Evolutionary conservation across 2,329 filamentous ascomycete genomes (phyloP).

Genomic region (Escovopsis sp.): DNA sequence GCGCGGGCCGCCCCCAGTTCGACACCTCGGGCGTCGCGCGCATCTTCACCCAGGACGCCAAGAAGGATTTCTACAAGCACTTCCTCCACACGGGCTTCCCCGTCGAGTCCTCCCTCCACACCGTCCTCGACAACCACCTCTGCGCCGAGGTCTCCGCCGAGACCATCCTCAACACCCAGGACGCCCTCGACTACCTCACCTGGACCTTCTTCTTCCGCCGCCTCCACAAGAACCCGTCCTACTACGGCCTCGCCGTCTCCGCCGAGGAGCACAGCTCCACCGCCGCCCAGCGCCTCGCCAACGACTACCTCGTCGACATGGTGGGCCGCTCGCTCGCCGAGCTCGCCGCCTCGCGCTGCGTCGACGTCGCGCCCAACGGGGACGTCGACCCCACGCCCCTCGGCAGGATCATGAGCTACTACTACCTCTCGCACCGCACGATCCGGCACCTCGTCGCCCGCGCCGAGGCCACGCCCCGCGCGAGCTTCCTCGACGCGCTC

Average conservation of each 20-base stretch:
- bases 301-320: slow-evolving; percentile 87
- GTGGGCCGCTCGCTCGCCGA: slow-evolving; percentile 76
- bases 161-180: slow-evolving; percentile 87
- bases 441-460: slow-evolving; percentile 70
- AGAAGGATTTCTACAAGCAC: slow-evolving; percentile 99
- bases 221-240: slow-evolving; percentile 94
- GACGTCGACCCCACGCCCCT: slow-evolving; percentile 81
- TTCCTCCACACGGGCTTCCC: slow-evolving; percentile 97
- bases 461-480: slow-evolving; percentile 59
- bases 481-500: slow-evolving; percentile 67
- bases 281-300: slow-evolving; percentile 70
- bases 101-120: slow-evolving; percentile 90
- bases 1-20: slow-evolving; percentile 90
- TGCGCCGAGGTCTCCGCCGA: slow-evolving; percentile 87
- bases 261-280: slow-evolving; percentile 84
- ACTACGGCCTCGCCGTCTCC: slow-evolving; percentile 89
- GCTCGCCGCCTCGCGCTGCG: slow-evolving; percentile 70
- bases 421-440: slow-evolving; percentile 91
- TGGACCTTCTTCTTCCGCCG: slow-evolving; percentile 99
- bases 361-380: slow-evolving; percentile 69
- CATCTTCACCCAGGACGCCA: slow-evolving; percentile 93
- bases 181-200: slow-evolving; percentile 91
- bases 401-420: slow-evolving; percentile 98
- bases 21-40: slow-evolving; percentile 90
- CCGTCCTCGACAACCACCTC: slow-evolving; percentile 92